Evolutionary conservation across 2,329 filamentous ascomycete species (phyloP).

Genomic region (Orbilia quercus): DNA sequence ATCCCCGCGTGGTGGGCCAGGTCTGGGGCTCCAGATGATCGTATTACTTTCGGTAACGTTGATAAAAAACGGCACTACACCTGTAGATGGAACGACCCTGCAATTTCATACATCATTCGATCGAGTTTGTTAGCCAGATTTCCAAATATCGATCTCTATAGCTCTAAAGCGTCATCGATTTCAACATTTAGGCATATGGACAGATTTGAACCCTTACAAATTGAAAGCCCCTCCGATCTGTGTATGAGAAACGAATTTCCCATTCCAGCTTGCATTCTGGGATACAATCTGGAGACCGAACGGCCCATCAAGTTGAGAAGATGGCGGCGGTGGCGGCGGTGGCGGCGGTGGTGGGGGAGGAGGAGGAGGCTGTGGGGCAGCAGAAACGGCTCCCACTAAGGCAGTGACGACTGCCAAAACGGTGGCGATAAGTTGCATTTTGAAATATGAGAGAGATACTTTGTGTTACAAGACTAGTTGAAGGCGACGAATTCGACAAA

Average conservation of each 20-base stretch:
- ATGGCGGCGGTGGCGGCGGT: conserved; percentile 26
- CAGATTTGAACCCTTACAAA: conserved; percentile 17
- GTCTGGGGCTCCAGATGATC: conserved; percentile 28
- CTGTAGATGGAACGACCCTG: conserved; percentile 12
- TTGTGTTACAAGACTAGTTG: too few species aligned
- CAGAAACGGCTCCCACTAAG: conserved; percentile 28
- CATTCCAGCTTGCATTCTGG: conserved; percentile 20
- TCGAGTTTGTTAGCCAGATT: neutral
- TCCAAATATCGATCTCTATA: neutral
- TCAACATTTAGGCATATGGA: neutral
- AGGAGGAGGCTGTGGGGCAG: conserved; percentile 3
- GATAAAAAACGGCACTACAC: conserved; percentile 1
- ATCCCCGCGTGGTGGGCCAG: conserved; percentile 24
- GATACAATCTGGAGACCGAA: conserved; percentile 28
- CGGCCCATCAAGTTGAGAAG: conserved; percentile 20
- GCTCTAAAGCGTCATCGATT: too few species aligned
- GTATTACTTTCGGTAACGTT: conserved; percentile 33
- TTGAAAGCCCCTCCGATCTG: conserved; percentile 29
- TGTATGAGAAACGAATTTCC: conserved; percentile 31
- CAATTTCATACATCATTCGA: neutral
- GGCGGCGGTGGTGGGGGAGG: conserved; percentile 9
- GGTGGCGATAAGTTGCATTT: conserved; percentile 43
- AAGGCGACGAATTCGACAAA: too few species aligned
- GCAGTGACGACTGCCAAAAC: conserved; percentile 19
- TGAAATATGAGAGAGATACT: neutral